Base-by-base conservation (phyloP, 106 monocot species). In the Allium fistulosum region DNA sequence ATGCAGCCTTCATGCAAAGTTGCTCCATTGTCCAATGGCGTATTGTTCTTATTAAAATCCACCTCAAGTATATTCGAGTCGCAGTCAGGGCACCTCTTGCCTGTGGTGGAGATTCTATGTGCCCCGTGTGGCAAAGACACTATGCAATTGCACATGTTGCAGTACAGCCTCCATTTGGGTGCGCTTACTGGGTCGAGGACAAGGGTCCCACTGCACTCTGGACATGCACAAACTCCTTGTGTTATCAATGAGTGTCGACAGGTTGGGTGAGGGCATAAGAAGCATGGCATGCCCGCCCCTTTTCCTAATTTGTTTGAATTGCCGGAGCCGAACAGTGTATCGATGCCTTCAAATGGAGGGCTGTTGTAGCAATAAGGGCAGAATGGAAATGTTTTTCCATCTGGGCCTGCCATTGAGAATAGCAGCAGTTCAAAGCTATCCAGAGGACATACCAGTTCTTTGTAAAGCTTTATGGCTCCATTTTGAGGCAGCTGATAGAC, bases 291-390 rank as follows among this genome's bases (percentile, higher is more conserved):
- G 51, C 88, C 96, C 4, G 77, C 78, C 17, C 90, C 85, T 53
- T 88, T 91, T 11, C 85, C 83, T 27, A 71, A 58, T 57, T 85
- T 78, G 53, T 60, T 73, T 57, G 83, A 69, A 71, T 57, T 67
- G 17, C 81, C 80, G 7, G 71, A 47, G 22, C 87, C 78, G 66
- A 92, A 82, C 16, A 95, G 79, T 17, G 76, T 78, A 49, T 88
- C 81, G 49, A 96, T 84, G 16, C 88, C 92, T 87, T 92, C 96
- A 66, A 97, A 97, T 63, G 96, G 96, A 49, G 96, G 96, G 80
- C 76, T 82, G 58, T 86, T 97, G 78, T 97, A 97, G 80, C 96
- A 97, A 59, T 88, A 92, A 17, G 92, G 96, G 63, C 92, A 97
- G 22, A 97, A 82, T 3, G 91, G 88, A 70, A 92, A 87, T 9